Evolutionary conservation across 306 rosid species (phyloP), one percentile per base, ranked within the genome.

Genomic region (Pueraria montana): DNA sequence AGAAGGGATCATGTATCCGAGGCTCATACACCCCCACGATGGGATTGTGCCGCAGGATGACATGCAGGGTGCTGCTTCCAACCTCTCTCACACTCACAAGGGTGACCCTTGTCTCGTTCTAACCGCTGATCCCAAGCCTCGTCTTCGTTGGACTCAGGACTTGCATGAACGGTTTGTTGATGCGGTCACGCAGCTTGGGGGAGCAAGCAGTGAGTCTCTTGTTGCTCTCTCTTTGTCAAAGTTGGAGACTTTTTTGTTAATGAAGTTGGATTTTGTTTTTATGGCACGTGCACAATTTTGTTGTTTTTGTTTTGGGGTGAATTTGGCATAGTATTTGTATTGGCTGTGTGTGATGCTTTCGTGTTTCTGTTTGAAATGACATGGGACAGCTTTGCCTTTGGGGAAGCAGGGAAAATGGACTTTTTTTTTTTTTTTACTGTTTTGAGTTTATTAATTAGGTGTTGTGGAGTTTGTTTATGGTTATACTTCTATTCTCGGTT

Each of bases 131-230:
- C 98, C 98, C n/a, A 94, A 94, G 74, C 99, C 99, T 42, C 97
- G 99, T 13, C 99, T 96, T 83, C 98, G 99, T 0, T 96, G 99
- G 99, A 96, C 99, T 12, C 91, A 95, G 53, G 99, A 96, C 88
- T 94, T 96, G 20, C 99, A 96, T 62, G 99, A 96, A 53, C 93
- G 99, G 11, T 96, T 96, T 46, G 89, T 96, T 46, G 99, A 96
- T 82, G 98, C 99, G 1, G 99, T 96, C 26, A 91, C 97, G 48
- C 98, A 96, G 84, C 99, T 96, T 69, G 99, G 99, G 24, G 98
- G 98, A 77, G 87, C 98, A 38, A 53, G 92, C 50, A 94, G 98
- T 94, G 11, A 85, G 89, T 85, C 5, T 64, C 58, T 63, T 50
- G 26, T 72, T 18, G 45, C 50, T n/a, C 43, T 52, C n/a, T 14